A percentile compares a stretch with the other conserved stretches of the same genome.
Conservation (phyloP, 2,329 filamentous ascomycete genomes). For the Colletotrichum camelliae region DNA sequence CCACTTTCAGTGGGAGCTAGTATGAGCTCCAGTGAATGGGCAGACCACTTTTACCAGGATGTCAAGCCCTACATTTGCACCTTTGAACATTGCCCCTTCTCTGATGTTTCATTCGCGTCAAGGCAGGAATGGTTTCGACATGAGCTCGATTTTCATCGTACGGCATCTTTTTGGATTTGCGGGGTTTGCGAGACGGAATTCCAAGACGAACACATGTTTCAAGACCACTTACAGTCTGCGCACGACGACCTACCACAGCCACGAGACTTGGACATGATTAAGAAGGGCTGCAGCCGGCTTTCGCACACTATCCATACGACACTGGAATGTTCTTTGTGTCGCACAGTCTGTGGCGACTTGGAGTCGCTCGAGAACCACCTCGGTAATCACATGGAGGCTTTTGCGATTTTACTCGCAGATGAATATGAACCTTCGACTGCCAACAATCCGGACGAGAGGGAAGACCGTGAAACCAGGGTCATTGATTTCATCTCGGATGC, state of each 20-base stretch:
- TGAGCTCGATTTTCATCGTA: not conserved
- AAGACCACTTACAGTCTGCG: not conserved
- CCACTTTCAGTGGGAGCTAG: not conserved
- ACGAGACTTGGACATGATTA: not conserved
- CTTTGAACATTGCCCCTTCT: accelerated
- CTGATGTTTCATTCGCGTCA: not conserved
- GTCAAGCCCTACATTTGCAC: not conserved
- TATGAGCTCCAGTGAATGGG: not conserved
- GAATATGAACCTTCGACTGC: not conserved
- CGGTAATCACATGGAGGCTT: not conserved
- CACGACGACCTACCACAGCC: not conserved
- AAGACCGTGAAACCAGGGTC: not conserved
- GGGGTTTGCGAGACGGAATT: not conserved
- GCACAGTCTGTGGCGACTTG: not conserved
- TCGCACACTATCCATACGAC: not conserved
- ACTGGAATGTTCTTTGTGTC: not conserved
- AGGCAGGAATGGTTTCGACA: not conserved
- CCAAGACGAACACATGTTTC: not conserved
- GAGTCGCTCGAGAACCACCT: not conserved
- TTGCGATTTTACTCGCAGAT: not conserved
- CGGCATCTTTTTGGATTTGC: not conserved
- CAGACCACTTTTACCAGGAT: not conserved
- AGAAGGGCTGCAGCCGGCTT: not conserved
- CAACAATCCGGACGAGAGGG: not conserved
- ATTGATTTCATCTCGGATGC: not conserved